phyloP scores from a whole-genome alignment of 371 early-diverging fungal genomes.

The Mortierella sp. region DNA sequence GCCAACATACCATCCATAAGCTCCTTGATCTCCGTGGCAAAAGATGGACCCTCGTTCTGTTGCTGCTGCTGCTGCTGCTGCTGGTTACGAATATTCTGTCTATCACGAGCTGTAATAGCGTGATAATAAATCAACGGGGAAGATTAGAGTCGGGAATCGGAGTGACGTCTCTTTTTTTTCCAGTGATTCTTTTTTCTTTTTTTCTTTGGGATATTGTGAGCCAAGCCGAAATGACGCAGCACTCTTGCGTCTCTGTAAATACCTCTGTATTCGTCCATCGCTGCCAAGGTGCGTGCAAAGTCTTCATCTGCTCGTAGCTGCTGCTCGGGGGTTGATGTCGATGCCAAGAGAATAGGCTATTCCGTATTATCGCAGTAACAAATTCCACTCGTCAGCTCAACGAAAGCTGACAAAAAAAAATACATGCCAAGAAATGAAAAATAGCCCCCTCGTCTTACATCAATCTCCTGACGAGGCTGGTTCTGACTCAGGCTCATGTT shows the following conservation, averaged over 20 bases:
- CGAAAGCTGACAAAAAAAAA: neutral
- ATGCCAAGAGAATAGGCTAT: slow-evolving; percentile 56
- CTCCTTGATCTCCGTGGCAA: slow-evolving; percentile 44
- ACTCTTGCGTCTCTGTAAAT: too few relatives aligned
- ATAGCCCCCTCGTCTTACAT: slow-evolving; percentile 24
- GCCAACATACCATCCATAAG: slow-evolving; percentile 49
- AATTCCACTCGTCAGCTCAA: too few relatives aligned
- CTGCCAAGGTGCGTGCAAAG: slow-evolving; percentile 49
- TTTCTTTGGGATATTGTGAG: neutral
- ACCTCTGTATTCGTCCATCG: slow-evolving; percentile 56
- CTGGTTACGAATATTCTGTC: slow-evolving; percentile 34
- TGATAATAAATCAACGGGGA: too few relatives aligned
- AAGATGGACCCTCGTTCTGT: slow-evolving; percentile 35
- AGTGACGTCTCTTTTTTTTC: neutral
- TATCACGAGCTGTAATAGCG: slow-evolving; percentile 34
- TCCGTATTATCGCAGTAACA: neutral
- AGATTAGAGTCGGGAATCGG: neutral
- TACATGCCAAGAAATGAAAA: neutral
- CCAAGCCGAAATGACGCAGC: neutral
- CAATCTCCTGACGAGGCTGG: slow-evolving; percentile 30
- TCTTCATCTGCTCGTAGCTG: slow-evolving; percentile 53
- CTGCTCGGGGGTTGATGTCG: slow-evolving; percentile 53
- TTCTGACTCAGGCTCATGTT: slow-evolving; percentile 28
- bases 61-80: slow-evolving; percentile 38
- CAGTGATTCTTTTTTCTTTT: neutral